These are phyloP conservation scores for Daldinia sp. DNA, from an alignment of 2,329 filamentous ascomycete species.

Conservation along the genomic window DNA sequence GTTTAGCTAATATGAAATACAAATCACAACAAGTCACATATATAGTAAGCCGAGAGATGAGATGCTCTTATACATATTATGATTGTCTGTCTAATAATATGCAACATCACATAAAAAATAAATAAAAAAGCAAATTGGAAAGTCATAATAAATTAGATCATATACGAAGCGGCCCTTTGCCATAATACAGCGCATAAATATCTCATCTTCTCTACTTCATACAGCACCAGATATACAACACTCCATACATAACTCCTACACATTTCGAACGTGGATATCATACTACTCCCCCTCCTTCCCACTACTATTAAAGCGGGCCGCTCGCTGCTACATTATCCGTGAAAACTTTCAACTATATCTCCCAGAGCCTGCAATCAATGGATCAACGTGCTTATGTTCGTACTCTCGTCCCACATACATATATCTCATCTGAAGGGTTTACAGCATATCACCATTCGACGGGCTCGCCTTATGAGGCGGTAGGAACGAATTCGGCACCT, in stretches of 20 bases:
- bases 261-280: conserved; percentile 11
- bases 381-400: neutral
- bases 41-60: no score
- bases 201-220: conserved; percentile 22
- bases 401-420: neutral
- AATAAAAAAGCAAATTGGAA: neutral
- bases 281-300: neutral
- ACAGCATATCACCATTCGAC: conserved; percentile 40
- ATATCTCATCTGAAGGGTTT: conserved; percentile 14
- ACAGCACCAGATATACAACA: conserved; percentile 24
- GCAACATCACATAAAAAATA: no score
- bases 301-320: neutral
- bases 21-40: no score
- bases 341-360: conserved; percentile 16
- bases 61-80: no score
- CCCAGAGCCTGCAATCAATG: conserved; percentile 5
- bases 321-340: conserved; percentile 13
- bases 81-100: no score
- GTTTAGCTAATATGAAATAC: no score
- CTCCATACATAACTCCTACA: neutral
- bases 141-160: neutral
- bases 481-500: conserved; percentile 49
- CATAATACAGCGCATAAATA: neutral
- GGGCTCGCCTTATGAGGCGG: conserved; percentile 41
- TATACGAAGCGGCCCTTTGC: neutral